Evolutionary conservation across 2,329 filamentous ascomycete genomes (phyloP), one percentile per base, ranked within the genome.

Genomic region (Nemania sp.): DNA sequence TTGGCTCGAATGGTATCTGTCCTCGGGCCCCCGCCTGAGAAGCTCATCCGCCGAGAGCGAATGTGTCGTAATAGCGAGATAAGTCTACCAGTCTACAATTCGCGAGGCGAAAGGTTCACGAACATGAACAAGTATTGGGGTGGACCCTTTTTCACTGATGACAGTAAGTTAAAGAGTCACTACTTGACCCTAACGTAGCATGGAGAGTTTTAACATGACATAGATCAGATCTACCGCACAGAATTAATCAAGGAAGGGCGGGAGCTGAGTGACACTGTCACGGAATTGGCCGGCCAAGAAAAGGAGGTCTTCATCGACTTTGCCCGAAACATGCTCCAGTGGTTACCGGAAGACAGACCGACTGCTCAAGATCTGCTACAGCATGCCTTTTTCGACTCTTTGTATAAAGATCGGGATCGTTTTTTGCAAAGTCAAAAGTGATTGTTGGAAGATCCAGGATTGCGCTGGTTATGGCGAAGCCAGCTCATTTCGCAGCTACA

Each of bases 301-400:
- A 45, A 45, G 41, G 41, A 45, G n/a, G n/a, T 45, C 15, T 45
- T 45, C n/a, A 18, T 45, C 41, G 41, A 45, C 11, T 20, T 45
- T n/a, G 41, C 41, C 15, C n/a, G 15, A n/a, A n/a, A 18, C n/a
- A 45, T 45, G 41, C 41, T 45, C n/a, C 41, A 45, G 41, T 45
- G 41, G 41, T 18, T 45, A n/a, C 41, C 41, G 15, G 15, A 45
- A 20, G 41, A 18, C n/a, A 45, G 41, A n/a, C 15, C 15, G 41
- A 45, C 41, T 20, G 41, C 41, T 20, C 15, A 45, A 45, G 15
- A 45, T 18, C 41, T 45, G 15, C n/a, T 45, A 20, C 15, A 45
- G 41, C 41, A 45, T 45, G 15, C 41, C n/a, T 45, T 45, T 20
- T 45, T 45, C 41, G 41, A 45, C 15, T 45, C 41, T 45, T n/a